Evolutionary conservation across 176 grass and related monocot species (phyloP).

Genomic region (Juncus effusus): DNA sequence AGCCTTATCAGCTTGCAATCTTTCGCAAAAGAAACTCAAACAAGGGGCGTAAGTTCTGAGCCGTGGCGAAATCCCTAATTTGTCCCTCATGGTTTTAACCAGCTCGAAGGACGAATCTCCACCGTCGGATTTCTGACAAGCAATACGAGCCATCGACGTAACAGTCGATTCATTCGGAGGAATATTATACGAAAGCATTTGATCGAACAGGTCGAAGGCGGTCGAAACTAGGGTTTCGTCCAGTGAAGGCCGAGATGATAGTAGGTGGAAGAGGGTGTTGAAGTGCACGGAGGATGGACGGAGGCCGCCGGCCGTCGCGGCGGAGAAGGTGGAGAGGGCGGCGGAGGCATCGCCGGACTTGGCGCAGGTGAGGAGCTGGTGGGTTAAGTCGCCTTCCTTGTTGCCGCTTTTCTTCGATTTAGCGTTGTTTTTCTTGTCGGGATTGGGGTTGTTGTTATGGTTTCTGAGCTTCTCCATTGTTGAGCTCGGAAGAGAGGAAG

Average conservation of each 20-base stretch:
- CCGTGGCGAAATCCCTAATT: constrained; percentile 48
- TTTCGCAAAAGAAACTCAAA: constrained; percentile 48
- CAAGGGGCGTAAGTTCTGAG: constrained; percentile 73
- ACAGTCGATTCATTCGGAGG: constrained; percentile 33
- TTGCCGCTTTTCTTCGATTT: neutral
- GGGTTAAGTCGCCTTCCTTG: constrained; percentile 37
- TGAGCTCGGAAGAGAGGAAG: neutral
- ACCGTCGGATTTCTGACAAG: constrained; percentile 11
- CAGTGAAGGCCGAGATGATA: constrained; percentile 24
- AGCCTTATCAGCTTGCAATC: constrained; percentile 44
- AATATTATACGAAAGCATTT: constrained; percentile 31
- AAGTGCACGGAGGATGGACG: constrained; percentile 69
- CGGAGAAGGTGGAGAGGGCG: constrained; percentile 45
- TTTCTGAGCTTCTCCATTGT: neutral
- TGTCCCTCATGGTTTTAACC: constrained; percentile 61
- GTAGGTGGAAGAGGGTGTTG: constrained; percentile 61
- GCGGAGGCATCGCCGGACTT: constrained; percentile 30
- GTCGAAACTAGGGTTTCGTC: constrained; percentile 15
- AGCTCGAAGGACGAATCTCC: constrained; percentile 62
- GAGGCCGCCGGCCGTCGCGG: constrained; percentile 35
- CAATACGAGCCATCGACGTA: constrained; percentile 41
- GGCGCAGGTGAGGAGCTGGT: constrained; percentile 29
- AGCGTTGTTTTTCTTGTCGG: neutral
- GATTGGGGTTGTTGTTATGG: constrained; percentile 1
- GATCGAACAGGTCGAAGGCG: constrained; percentile 36